Conservation (phyloP, 305 asterid species). For the Andrographis paniculata region DNA sequence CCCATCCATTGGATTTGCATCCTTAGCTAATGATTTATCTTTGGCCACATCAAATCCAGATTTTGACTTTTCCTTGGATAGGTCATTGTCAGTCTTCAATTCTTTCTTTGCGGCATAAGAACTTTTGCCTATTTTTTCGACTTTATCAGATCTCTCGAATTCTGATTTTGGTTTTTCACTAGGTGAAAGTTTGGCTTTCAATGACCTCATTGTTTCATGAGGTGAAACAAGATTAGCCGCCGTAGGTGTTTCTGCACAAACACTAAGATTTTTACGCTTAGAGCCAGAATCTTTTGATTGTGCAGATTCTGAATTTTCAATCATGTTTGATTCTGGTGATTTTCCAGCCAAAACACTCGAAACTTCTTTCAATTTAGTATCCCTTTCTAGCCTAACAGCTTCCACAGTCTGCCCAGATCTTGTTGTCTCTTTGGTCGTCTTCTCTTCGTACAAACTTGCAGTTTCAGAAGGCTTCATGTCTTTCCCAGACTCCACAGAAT, state of each 20-base stretch:
- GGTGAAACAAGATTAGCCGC: too few species aligned
- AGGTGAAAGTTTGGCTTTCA: too few species aligned
- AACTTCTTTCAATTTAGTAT: slow-evolving; percentile 6
- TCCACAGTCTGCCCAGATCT: slow-evolving; percentile 17
- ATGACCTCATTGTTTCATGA: too few species aligned
- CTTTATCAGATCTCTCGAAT: neutral
- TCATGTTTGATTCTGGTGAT: slow-evolving; percentile 15
- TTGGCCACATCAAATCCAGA: neutral
- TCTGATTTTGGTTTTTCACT: too few species aligned
- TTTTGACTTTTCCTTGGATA: neutral
- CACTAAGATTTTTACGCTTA: slow-evolving; percentile 6
- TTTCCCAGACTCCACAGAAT: slow-evolving; percentile 18
- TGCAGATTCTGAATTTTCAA: slow-evolving; percentile 8
- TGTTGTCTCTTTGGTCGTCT: neutral
- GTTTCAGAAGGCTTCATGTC: slow-evolving; percentile 16
- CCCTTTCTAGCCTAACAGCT: slow-evolving; percentile 11
- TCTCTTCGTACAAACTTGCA: neutral
- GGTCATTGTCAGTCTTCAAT: neutral
- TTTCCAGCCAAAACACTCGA: slow-evolving; percentile 15
- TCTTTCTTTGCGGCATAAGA: neutral
- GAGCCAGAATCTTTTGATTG: slow-evolving; percentile 8
- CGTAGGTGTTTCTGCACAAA: too few species aligned
- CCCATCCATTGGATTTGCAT: neutral
- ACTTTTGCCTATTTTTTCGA: neutral
- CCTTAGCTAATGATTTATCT: neutral